These are phyloP conservation scores for Sutorius eximius DNA, from an alignment of 1,284 basidiomycete species.

Conservation along the genomic window DNA sequence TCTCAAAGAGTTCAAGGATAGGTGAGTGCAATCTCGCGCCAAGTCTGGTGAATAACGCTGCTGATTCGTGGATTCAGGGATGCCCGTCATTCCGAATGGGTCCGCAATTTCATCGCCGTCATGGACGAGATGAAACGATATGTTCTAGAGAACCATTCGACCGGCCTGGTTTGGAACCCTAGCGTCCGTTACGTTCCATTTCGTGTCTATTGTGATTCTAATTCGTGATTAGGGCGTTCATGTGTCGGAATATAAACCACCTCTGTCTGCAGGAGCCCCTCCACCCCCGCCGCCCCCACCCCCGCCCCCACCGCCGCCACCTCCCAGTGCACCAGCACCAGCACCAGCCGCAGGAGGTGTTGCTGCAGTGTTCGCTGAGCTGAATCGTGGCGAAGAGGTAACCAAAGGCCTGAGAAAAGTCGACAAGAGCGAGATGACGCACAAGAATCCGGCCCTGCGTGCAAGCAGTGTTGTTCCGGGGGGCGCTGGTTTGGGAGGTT, in stretches of 20 bases:
- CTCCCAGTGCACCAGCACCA: conserved; percentile 43
- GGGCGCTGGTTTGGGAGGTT: conserved; percentile 38
- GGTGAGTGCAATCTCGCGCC: conserved; percentile 48
- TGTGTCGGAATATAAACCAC: conserved; percentile 54
- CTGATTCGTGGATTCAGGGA: conserved; percentile 55
- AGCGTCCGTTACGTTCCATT: conserved; percentile 49
- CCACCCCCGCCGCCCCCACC: conserved; percentile 45
- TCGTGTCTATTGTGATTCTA: neutral
- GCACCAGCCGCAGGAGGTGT: conserved; percentile 57
- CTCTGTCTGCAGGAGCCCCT: conserved; percentile 35
- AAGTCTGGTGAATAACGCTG: neutral
- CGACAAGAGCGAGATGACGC: conserved; percentile 95
- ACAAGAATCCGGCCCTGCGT: conserved; percentile 93
- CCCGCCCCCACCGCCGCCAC: conserved; percentile 62
- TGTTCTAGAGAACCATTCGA: conserved; percentile 84
- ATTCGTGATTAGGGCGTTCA: conserved; percentile 54
- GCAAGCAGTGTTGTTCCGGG: conserved; percentile 65
- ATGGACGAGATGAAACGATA: conserved; percentile 84
- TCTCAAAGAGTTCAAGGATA: conserved; percentile 92
- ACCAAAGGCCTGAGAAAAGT: conserved; percentile 93
- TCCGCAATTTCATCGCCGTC: conserved; percentile 67
- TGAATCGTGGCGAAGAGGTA: conserved; percentile 89
- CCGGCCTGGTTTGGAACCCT: conserved; percentile 89
- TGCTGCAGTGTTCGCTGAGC: conserved; percentile 87
- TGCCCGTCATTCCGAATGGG: conserved; percentile 89